A percentile compares a stretch with the other conserved stretches of the same genome.
Evolutionary conservation across 306 rosid species (phyloP).

Genomic region (Urtica urens): DNA sequence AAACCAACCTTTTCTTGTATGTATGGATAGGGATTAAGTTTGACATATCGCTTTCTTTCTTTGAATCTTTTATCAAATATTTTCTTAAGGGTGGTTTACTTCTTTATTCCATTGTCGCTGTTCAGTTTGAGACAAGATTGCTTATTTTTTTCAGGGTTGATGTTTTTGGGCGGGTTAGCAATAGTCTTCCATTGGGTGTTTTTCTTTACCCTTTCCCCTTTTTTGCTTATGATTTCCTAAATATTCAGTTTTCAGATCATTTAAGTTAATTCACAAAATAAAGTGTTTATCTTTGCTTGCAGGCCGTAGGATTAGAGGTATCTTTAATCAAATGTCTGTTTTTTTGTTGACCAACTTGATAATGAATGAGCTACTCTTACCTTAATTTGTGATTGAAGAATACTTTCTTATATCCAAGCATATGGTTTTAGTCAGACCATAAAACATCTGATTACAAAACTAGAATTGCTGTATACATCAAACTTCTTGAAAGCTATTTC

Average conservation of each 20-base stretch:
- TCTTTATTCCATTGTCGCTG: not conserved
- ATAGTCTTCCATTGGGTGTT: not conserved
- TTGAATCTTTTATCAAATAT: not conserved
- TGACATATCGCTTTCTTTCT: not conserved
- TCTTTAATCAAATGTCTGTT: no score
- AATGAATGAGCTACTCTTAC: no score
- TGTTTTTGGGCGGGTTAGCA: not conserved
- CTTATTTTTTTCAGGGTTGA: not conserved
- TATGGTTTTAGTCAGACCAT: no score
- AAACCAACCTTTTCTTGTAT: constrained; percentile 2
- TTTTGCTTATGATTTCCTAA: no score
- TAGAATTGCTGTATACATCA: no score
- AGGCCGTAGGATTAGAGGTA: no score
- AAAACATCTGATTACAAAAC: no score
- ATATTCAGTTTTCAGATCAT: no score
- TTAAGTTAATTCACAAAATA: no score
- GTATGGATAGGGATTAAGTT: not conserved
- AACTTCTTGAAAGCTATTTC: no score
- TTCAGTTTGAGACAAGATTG: not conserved
- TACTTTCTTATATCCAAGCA: not conserved
- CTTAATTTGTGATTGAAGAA: not conserved
- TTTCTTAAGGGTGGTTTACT: not conserved
- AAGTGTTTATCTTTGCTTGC: no score
- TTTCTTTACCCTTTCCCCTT: not conserved
- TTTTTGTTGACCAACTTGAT: no score